A percentile compares a stretch with the other conserved stretches of the same genome.
phyloP scores from a whole-genome alignment of 768 basidiomycete species.

The Pluteus cervinus region DNA sequence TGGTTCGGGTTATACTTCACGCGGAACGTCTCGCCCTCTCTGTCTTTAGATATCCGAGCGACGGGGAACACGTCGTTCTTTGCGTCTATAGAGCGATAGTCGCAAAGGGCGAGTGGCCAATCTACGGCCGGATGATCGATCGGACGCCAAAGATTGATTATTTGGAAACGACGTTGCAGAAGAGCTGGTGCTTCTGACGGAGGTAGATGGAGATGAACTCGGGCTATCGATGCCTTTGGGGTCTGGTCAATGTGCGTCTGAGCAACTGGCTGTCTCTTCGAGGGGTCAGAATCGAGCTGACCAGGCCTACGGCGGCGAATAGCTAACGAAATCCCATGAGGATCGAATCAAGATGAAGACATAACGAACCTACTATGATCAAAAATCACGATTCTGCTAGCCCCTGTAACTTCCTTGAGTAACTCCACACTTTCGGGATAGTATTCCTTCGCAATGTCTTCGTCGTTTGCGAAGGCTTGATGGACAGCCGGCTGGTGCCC shows the following conservation, averaged over 20 bases:
- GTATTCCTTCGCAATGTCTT: slow-evolving; percentile 47
- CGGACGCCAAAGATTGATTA: slow-evolving; percentile 59
- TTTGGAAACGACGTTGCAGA: slow-evolving; percentile 45
- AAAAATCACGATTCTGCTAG: slow-evolving; percentile 49
- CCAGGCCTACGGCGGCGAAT: slow-evolving; percentile 30
- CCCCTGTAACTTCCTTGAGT: slow-evolving; percentile 55
- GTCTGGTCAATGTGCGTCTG: slow-evolving; percentile 37
- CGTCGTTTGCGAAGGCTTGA: slow-evolving; percentile 42
- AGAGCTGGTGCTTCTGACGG: slow-evolving; percentile 35
- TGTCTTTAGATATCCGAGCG: slow-evolving; percentile 40
- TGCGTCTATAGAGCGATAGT: slow-evolving; percentile 38
- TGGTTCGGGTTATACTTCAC: slow-evolving; percentile 41
- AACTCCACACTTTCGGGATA: slow-evolving; percentile 56
- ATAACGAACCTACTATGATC: slow-evolving; percentile 47
- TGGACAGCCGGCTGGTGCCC: slow-evolving; percentile 33
- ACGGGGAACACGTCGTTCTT: slow-evolving; percentile 37
- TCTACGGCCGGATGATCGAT: slow-evolving; percentile 41
- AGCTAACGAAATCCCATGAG: slow-evolving; percentile 14
- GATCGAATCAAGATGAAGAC: not conserved
- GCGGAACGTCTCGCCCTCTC: slow-evolving; percentile 45
- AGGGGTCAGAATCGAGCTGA: slow-evolving; percentile 16
- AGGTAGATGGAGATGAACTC: slow-evolving; percentile 36
- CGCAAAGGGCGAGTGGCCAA: slow-evolving; percentile 46
- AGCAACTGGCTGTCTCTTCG: slow-evolving; percentile 29
- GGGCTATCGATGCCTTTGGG: slow-evolving; percentile 20